Base-by-base conservation (phyloP, 75 land plant species). In the Pinus taeda region DNA sequence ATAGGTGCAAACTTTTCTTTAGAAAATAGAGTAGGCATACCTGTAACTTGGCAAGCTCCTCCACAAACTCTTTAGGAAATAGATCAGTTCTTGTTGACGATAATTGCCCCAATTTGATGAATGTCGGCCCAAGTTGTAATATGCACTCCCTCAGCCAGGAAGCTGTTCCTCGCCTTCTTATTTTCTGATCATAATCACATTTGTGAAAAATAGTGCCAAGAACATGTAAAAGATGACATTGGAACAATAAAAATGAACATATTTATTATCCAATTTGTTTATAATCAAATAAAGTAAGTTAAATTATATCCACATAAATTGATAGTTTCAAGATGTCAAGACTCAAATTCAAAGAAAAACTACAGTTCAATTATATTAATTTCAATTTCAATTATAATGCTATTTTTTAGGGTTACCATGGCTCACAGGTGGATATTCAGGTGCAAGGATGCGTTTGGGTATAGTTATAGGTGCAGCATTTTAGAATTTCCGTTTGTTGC, bases 1-100 rank as follows among this genome's bases (percentile, higher is more conserved):
- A 42, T 69, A 9, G 53, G 39, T 6, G 42, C n/a, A 69, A 36
- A 65, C 18, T 9, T 18, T 14, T 45, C 15, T 76, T 56, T 22
- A 29, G 8, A 79, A 45, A 29, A 29, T 36, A 59, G 49, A 17
- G 69, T 29, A 76, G 15, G 49, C 1, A 45, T 86, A 94, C 99
- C 93, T 96, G 99, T 79, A 96, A 85, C 78, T 96, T 96, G 57
- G 99, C 88, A 70, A 96, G 92, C 82, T 96, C 99, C 65, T 96
- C 92, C 22, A 96, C 99, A 89, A 88, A 94, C 77, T 96, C 99
- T 29, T 82, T 79, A 0, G 99, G 99, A 73, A 96, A 94, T 59
- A 96, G 88, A 85, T 96, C 99, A 53, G 95, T 89, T 74, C 99
- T 89, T 59, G 99, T 94, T 59, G 99, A 96, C 22, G 95, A 94